Evolutionary conservation across 805 yeast species (phyloP).

Genomic region (Schwanniomyces sp.): DNA sequence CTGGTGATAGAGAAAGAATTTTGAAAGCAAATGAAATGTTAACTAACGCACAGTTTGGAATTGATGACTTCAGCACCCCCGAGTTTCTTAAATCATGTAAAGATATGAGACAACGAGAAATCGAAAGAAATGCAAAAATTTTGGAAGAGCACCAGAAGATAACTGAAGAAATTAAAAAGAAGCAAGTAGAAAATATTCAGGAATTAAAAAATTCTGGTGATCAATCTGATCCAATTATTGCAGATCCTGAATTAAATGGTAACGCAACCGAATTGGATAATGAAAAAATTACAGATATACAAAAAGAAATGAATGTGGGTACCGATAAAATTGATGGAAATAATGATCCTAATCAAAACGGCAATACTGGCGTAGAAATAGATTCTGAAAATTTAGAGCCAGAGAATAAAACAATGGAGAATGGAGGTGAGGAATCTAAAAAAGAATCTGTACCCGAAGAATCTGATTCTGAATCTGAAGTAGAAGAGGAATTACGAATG

Average conservation of each 20-base stretch:
- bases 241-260: no score
- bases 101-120: conserved; percentile 66
- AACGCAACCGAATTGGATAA: conserved; percentile 1
- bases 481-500: conserved; percentile 31
- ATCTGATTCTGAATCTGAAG: conserved; percentile 31
- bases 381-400: neutral
- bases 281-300: neutral
- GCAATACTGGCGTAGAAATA: neutral
- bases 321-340: conserved; percentile 5
- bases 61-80: conserved; percentile 81
- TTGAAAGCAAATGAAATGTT: conserved; percentile 88
- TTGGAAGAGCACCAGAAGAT: conserved; percentile 34
- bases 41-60: conserved; percentile 93
- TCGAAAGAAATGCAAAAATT: conserved; percentile 47
- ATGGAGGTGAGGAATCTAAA: neutral
- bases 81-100: conserved; percentile 76
- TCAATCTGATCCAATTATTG: no score
- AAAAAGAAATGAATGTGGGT: no score
- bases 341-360: conserved; percentile 3
- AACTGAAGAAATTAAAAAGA: conserved; percentile 21
- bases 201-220: neutral
- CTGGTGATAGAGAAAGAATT: conserved; percentile 81
- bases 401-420: no score
- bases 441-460: conserved; percentile 14
- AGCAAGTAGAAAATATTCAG: conserved; percentile 5